phyloP scores from a whole-genome alignment of 1,284 basidiomycete genomes.

The Inonotus obliquus region DNA sequence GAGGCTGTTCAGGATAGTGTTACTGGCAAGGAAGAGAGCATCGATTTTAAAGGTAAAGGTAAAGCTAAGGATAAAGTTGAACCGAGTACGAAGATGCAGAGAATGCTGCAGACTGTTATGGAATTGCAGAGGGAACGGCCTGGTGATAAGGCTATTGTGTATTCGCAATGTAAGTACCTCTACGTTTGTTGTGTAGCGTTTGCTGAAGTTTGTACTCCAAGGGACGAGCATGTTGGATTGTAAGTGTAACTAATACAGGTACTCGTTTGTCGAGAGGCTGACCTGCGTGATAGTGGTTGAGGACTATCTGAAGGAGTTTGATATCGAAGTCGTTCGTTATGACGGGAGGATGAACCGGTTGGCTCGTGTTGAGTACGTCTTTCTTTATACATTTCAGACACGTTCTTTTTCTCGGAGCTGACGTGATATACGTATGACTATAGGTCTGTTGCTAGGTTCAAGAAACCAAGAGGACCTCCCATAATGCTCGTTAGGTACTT shows the following conservation, averaged over 20 bases:
- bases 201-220: constrained; percentile 24
- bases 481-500: constrained; percentile 58
- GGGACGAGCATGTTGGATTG: constrained; percentile 69
- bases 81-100: constrained; percentile 66
- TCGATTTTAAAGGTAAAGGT: neutral
- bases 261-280: neutral
- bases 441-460: constrained; percentile 43
- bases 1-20: constrained; percentile 19
- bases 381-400: too few relatives aligned
- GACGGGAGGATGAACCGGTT: constrained; percentile 59
- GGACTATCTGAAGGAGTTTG: constrained; percentile 49
- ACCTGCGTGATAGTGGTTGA: constrained; percentile 39
- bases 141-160: constrained; percentile 65
- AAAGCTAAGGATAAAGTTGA: constrained; percentile 37
- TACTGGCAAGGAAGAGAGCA: neutral
- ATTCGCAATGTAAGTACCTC: constrained; percentile 75
- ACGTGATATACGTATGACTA: neutral
- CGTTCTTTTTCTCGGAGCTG: neutral
- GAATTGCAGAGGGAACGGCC: constrained; percentile 47
- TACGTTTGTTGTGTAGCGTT: constrained; percentile 23
- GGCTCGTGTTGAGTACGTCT: constrained; percentile 37
- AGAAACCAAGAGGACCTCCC: constrained; percentile 47
- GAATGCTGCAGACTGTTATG: constrained; percentile 46
- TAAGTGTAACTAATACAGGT: constrained; percentile 19
- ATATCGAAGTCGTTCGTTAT: constrained; percentile 54